These are phyloP conservation scores for Cerioporus squamosus DNA, from an alignment of 1,284 basidiomycete species.

Conservation along the genomic window DNA sequence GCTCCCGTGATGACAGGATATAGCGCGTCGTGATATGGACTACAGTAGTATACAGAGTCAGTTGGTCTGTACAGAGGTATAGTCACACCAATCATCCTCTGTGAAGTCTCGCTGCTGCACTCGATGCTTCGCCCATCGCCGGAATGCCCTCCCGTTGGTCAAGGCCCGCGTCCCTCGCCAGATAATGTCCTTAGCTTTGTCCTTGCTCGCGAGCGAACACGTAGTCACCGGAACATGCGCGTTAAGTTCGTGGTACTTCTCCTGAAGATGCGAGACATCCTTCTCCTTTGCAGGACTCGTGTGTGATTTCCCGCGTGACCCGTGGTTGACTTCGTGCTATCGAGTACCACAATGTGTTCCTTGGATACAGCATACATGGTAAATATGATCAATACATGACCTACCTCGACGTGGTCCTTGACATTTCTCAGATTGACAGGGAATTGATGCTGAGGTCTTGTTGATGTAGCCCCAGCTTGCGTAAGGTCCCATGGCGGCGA, in stretches of 20 bases:
- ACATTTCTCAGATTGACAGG: slow-evolving; percentile 12
- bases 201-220: not conserved
- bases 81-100: too few species aligned
- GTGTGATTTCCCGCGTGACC: slow-evolving; percentile 12
- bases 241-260: not conserved
- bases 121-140: too few species aligned
- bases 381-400: too few species aligned
- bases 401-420: slow-evolving; percentile 15
- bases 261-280: not conserved
- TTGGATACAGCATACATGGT: too few species aligned
- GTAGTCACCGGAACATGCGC: not conserved
- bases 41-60: too few species aligned
- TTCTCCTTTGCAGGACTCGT: slow-evolving; percentile 6
- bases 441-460: slow-evolving; percentile 12
- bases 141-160: too few species aligned
- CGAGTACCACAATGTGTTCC: too few species aligned
- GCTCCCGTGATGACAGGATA: too few species aligned
- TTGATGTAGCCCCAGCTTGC: slow-evolving; percentile 9
- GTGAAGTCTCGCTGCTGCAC: too few species aligned
- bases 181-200: not conserved
- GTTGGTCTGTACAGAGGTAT: too few species aligned
- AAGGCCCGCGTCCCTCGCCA: not conserved
- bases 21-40: too few species aligned
- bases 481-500: slow-evolving; percentile 9
- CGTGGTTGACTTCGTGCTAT: slow-evolving; percentile 8